These are phyloP conservation scores for Pythium diclinum DNA, from an alignment of 352 stramenopile species.

Conservation along the genomic window DNA sequence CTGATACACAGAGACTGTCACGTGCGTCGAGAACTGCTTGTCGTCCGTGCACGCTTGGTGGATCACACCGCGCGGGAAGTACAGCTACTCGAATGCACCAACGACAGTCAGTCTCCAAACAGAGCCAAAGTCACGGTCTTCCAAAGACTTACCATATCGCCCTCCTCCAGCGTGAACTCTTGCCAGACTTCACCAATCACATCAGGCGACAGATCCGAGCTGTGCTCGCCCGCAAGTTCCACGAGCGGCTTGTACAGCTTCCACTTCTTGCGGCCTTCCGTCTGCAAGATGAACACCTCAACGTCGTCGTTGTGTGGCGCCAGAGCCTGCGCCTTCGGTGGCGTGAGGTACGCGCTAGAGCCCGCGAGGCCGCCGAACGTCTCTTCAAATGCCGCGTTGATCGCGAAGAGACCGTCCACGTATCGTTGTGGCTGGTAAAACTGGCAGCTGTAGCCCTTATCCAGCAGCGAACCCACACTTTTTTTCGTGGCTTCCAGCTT, in stretches of 20 bases:
- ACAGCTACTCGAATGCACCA: conserved; percentile 37
- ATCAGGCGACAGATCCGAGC: conserved; percentile 58
- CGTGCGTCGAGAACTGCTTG: conserved; percentile 79
- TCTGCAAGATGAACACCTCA: conserved; percentile 86
- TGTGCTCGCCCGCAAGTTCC: conserved; percentile 75
- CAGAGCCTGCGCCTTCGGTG: conserved; percentile 73
- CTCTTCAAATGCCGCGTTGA: conserved; percentile 81
- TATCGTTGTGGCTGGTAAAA: conserved; percentile 89
- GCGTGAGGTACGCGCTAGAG: conserved; percentile 78
- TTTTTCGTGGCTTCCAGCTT: conserved; percentile 36
- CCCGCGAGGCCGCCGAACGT: conserved; percentile 74
- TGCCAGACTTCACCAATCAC: conserved; percentile 78
- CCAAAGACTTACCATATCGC: conserved; percentile 47
- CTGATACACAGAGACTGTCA: conserved; percentile 88
- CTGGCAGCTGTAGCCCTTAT: conserved; percentile 79
- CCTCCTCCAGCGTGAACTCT: conserved; percentile 80
- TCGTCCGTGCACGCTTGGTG: conserved; percentile 79
- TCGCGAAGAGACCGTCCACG: conserved; percentile 59
- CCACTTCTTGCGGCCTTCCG: conserved; percentile 85
- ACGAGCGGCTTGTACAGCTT: conserved; percentile 80
- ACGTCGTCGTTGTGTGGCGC: conserved; percentile 84
- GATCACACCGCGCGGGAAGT: conserved; percentile 80
- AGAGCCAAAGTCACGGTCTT: not conserved
- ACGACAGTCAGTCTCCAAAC: not conserved
- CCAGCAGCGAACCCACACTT: conserved; percentile 57